A percentile compares a stretch with the other conserved stretches of the same genome.
phyloP scores from a whole-genome alignment of 164 flowering plant species.

The Vitis labrusca region DNA sequence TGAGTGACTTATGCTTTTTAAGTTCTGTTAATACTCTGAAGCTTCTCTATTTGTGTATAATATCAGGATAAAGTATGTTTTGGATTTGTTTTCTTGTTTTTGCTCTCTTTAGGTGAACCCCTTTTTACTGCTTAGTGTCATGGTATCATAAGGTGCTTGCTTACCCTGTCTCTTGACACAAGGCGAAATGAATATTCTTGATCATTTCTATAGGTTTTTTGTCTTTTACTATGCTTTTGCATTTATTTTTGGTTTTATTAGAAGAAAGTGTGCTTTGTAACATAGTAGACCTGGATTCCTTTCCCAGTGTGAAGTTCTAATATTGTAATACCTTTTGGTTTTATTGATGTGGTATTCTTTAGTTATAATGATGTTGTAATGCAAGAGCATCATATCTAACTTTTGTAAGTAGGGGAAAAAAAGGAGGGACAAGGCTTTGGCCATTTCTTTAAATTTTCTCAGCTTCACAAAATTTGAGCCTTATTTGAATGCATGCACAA shows the following conservation, averaged over 20 bases:
- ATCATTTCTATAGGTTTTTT: background rate
- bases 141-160: too few species aligned
- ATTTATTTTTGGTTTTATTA: background rate
- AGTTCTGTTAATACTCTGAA: background rate
- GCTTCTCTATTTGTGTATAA: background rate
- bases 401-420: too few species aligned
- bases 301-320: background rate
- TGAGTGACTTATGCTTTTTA: constrained; percentile 39
- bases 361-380: background rate
- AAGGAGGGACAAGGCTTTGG: too few species aligned
- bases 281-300: background rate
- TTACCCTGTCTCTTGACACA: background rate
- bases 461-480: too few species aligned
- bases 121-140: background rate
- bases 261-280: background rate
- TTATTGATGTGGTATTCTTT: background rate
- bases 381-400: background rate
- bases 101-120: background rate
- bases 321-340: background rate
- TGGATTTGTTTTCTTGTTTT: background rate
- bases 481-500: too few species aligned
- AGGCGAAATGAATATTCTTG: background rate
- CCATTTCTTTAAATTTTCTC: too few species aligned
- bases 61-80: background rate
- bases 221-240: too few species aligned